Base-by-base conservation (phyloP, 805 yeast species). In the Blastobotrys muscicola region DNA sequence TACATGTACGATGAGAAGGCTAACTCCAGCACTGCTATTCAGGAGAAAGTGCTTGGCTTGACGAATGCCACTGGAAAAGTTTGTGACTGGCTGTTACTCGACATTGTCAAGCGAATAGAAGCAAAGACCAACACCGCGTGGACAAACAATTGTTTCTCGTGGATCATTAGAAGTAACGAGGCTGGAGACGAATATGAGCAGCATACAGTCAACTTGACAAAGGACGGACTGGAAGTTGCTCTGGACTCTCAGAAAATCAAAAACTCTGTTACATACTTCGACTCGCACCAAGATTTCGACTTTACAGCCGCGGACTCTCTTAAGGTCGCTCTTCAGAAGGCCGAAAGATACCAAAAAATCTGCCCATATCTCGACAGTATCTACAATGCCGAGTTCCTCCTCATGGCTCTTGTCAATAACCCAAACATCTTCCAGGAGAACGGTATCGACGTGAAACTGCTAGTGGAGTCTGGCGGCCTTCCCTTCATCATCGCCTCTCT, bases 361-460 rank as follows among this genome's bases (percentile, higher is more conserved):
- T 20, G 26, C 26, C 26, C 26, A 20, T 6, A 20, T 6, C 26
- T 20, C 26, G 26, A 20, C 26, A 20, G 6, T 4, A 12, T 13
- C 20, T 62, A 87, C 59, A 90, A 85, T 56, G 72, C 78, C n/a
- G 78, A 81, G 54, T 85, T 87, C 54, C 52, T 87, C 32, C 58
- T 85, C 47, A 65, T 82, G 43, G 56, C 80, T 47, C 61, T 80
- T 3, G 57, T 82, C 32, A 81, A 79, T 57, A 82, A 78, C 8
- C 30, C 44, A 51, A 79, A 76, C 6, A 38, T 48, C 2, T 46
- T 46, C 31, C 43, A 39, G 13, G 44, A 45, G 3, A 58, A 58
- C 8, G 63, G 61, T 4, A 61, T 80, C 42, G 76, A 82, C 46
- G 60, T 82, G 36, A 74, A 71, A 51, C 71, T 68, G 38, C 60